These are phyloP conservation scores for Phytopythium montanum DNA, from an alignment of 352 stramenopile species.

Conservation along the genomic window DNA sequence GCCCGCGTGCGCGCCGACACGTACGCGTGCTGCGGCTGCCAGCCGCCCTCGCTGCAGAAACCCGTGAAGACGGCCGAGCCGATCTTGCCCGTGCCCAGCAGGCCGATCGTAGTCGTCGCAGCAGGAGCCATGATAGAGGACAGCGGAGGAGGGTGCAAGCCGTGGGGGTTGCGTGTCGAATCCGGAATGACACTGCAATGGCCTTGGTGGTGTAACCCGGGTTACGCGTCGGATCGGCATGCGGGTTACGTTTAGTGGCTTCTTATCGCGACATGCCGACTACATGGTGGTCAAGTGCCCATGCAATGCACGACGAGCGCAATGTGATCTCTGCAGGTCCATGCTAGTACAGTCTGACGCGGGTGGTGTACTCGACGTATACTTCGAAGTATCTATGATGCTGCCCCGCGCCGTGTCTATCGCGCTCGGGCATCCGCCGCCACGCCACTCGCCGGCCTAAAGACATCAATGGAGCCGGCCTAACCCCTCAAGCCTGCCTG, in stretches of 20 bases:
- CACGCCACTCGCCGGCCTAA: conserved; percentile 1
- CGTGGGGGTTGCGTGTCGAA: background rate
- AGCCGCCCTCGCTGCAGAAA: conserved; percentile 76
- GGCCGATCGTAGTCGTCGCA: conserved; percentile 56
- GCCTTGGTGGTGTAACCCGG: no score
- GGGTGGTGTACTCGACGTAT: no score
- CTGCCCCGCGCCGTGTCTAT: background rate
- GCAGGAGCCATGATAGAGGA: conserved; percentile 39
- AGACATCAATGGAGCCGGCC: background rate
- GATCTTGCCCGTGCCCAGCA: conserved; percentile 86
- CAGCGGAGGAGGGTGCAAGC: background rate
- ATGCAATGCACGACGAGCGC: no score
- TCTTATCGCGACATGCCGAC: no score
- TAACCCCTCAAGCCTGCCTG: no score
- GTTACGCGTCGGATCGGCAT: no score
- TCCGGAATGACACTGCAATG: no score
- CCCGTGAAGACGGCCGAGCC: conserved; percentile 77
- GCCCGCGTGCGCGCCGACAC: conserved; percentile 69
- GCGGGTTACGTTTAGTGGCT: no score
- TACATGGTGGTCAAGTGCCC: no score
- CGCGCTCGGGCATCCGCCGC: background rate
- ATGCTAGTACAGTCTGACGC: background rate
- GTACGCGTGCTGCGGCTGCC: conserved; percentile 68
- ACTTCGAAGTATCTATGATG: conserved; percentile 5
- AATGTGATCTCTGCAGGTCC: background rate